phyloP scores from a whole-genome alignment of 1,284 basidiomycete genomes.

The Coniophora puteana region DNA sequence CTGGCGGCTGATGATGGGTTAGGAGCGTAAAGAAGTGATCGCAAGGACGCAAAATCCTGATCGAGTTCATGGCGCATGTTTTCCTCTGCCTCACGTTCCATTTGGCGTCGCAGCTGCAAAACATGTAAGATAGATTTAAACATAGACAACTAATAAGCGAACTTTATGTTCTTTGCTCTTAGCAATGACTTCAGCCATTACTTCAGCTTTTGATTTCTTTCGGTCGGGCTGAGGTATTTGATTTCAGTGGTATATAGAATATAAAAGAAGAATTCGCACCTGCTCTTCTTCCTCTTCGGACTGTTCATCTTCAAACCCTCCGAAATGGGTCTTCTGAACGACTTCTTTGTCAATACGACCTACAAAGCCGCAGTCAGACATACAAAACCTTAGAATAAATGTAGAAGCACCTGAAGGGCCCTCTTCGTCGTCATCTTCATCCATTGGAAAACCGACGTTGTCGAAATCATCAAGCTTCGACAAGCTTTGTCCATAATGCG shows the following conservation, averaged over 20 bases:
- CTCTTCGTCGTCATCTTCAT: slow-evolving; percentile 70
- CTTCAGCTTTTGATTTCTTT: slow-evolving; percentile 92
- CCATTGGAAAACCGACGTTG: slow-evolving; percentile 67
- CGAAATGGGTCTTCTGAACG: slow-evolving; percentile 76
- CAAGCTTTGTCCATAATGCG: slow-evolving; percentile 89
- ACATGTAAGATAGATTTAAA: slow-evolving; percentile 3
- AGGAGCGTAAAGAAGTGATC: slow-evolving; percentile 67
- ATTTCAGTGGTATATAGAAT: slow-evolving; percentile 7
- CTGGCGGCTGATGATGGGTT: slow-evolving; percentile 43
- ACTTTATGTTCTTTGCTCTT: slow-evolving; percentile 97
- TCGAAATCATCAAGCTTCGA: slow-evolving; percentile 88
- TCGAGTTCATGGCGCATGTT: slow-evolving; percentile 88
- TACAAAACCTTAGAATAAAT: slow-evolving; percentile 20
- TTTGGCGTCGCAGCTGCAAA: slow-evolving; percentile 77
- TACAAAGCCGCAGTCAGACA: slow-evolving; percentile 9
- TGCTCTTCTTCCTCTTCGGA: slow-evolving; percentile 52
- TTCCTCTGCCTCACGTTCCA: slow-evolving; percentile 84
- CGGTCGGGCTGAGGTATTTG: slow-evolving; percentile 55
- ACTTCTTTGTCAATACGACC: slow-evolving; percentile 67
- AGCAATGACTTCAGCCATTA: slow-evolving; percentile 97
- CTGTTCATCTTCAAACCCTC: slow-evolving; percentile 77
- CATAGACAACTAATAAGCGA: slow-evolving; percentile 8
- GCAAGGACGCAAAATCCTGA: slow-evolving; percentile 82
- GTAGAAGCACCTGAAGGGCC: slow-evolving; percentile 18
- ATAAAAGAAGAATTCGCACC: slow-evolving; percentile 21